phyloP scores from a whole-genome alignment of 768 basidiomycete genomes.

The Chalciporus piperatus region DNA sequence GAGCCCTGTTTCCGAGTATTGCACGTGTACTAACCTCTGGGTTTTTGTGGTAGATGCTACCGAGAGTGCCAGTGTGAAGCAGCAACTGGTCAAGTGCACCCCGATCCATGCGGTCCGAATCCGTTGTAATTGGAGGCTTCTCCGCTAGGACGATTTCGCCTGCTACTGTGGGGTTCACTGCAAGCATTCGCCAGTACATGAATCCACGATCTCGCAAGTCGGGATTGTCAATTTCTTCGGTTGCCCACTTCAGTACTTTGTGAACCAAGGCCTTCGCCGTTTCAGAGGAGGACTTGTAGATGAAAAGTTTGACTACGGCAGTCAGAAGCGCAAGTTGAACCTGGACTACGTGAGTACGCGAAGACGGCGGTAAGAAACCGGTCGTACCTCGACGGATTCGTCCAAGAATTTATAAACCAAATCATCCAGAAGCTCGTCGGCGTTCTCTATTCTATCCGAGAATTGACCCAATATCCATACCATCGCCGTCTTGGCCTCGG shows the following conservation, averaged over 20 bases:
- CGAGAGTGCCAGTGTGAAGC: conserved; percentile 88
- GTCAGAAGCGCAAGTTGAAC: conserved; percentile 95
- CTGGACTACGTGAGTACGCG: conserved; percentile 36
- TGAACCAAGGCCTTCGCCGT: conserved; percentile 87
- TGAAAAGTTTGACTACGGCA: conserved; percentile 93
- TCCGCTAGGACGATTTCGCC: conserved; percentile 88
- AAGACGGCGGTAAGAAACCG: not conserved
- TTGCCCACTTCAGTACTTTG: conserved; percentile 95
- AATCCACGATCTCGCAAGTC: conserved; percentile 96
- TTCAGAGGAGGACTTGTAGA: conserved; percentile 82
- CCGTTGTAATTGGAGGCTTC: conserved; percentile 96
- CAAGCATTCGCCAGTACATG: conserved; percentile 99
- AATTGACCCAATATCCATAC: conserved; percentile 98
- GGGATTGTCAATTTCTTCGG: conserved; percentile 97
- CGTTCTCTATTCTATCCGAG: conserved; percentile 92
- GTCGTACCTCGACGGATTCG: conserved; percentile 83
- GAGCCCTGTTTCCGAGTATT: not conserved
- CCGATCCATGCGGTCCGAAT: conserved; percentile 96
- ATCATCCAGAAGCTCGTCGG: conserved; percentile 93
- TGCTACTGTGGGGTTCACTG: conserved; percentile 86
- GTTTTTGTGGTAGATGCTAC: conserved; percentile 97
- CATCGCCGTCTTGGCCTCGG: conserved; percentile 96
- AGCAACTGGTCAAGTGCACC: conserved; percentile 93
- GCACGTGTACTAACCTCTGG: conserved; percentile 62
- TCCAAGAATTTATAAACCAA: conserved; percentile 85